Evolutionary conservation across 495 filamentous ascomycete genomes (phyloP), one percentile per base, ranked within the genome.

Genomic region (Xylaria nigripes): DNA sequence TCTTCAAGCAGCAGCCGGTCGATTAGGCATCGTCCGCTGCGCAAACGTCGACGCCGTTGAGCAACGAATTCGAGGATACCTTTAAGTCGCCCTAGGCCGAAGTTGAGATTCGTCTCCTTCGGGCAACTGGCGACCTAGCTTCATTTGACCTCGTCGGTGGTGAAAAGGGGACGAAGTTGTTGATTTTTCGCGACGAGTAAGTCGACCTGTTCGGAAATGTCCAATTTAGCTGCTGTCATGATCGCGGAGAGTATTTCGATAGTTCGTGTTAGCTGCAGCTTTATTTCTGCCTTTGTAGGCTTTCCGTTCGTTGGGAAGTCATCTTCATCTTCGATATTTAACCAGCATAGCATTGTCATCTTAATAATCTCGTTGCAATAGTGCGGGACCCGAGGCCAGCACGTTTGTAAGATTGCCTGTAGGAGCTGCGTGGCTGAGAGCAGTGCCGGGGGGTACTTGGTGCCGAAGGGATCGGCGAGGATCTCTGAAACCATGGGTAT

Each of bases 1-100:
- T 96, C 56, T 96, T 96, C 63, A 96, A 96, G 72, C 90, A 95
- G 78, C 78, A 81, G 72, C 81, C 85, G 55, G 77, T 86, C 55
- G 86, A 89, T 61, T 72, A 75, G 61, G 62, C 55, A 51, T 61
- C 60, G 45, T 29, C 50, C 45, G 59, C 46, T 32, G 52, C 45
- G 12, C 45, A 7, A 45, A 29, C 23, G 25, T 3, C 25, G 45
- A 49, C 44, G 32, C 32, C 51, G 5, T 27, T 12, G 45, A 50
- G 49, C 16, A 55, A 49, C 30, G 43, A 16, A 32, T 55, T 57
- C 27, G 49, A 24, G 19, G 56, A 53, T 10, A 15, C 0, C 19
- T 13, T 27, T 13, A 38, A 47, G 21, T 40, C 43, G 6, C 51
- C 43, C 6, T 54, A 40, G 18, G 27, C 7, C 34, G 23, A 48